phyloP scores from a whole-genome alignment of 2,329 filamentous ascomycete genomes.

The Bertia moriformis region DNA sequence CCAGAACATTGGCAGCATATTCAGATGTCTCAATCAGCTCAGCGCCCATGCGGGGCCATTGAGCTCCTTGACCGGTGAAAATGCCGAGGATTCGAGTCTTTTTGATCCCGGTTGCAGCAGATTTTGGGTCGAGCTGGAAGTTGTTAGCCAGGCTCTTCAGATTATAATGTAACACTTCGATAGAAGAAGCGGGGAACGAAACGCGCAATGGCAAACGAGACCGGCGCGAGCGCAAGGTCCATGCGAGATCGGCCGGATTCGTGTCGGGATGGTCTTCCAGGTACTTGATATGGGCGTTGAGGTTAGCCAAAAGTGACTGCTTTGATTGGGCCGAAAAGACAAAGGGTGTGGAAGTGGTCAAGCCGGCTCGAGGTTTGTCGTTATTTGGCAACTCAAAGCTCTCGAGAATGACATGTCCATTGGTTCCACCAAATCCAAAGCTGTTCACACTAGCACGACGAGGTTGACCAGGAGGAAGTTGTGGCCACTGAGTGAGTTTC shows the following conservation, averaged over 20 bases:
- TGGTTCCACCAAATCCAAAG: conserved; percentile 28
- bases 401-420: conserved; percentile 27
- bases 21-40: conserved; percentile 10
- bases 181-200: background rate
- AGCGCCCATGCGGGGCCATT: conserved; percentile 17
- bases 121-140: background rate
- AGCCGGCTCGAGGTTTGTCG: conserved; percentile 5
- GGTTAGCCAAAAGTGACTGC: conserved; percentile 5
- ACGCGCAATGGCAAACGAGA: background rate
- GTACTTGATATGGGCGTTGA: conserved; percentile 8
- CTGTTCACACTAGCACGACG: conserved; percentile 27
- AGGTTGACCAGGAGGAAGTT: conserved; percentile 17
- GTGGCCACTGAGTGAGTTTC: conserved; percentile 15
- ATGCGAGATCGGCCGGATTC: conserved; percentile 9
- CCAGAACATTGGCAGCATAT: conserved; percentile 9
- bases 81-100: conserved; percentile 14
- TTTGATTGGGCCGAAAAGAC: background rate
- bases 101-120: conserved; percentile 8
- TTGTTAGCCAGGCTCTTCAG: background rate
- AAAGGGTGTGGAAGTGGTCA: background rate
- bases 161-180: background rate
- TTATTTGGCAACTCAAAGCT: conserved; percentile 5
- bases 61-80: conserved; percentile 19
- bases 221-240: conserved; percentile 7
- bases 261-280: conserved; percentile 9